Conservation (phyloP, 805 yeast genomes). For the Yarrowia sp. region DNA sequence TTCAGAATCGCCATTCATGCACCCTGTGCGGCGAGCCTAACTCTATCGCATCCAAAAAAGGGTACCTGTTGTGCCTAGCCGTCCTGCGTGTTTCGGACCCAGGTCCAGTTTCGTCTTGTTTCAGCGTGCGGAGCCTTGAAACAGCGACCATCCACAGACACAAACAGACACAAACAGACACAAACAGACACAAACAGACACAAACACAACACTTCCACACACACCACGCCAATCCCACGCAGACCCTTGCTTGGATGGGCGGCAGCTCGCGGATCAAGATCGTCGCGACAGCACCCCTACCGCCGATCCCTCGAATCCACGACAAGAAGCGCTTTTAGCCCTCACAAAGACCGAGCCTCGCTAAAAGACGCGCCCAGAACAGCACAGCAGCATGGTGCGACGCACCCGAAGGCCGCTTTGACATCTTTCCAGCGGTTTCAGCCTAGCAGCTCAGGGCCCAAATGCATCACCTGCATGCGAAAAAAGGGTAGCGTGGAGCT, state of each 20-base stretch:
- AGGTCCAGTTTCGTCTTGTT: too few species aligned
- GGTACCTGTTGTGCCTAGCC: not conserved
- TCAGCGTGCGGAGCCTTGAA: too few species aligned
- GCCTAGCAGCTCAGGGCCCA: conserved; percentile 11
- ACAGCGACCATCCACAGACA: too few species aligned
- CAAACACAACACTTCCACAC: too few species aligned
- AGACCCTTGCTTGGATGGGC: conserved; percentile 24
- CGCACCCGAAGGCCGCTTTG: too few species aligned
- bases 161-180: too few species aligned
- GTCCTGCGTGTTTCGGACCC: not conserved
- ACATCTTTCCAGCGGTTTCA: conserved; percentile 4
- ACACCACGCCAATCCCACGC: not conserved
- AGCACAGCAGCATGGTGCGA: too few species aligned
- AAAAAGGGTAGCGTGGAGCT: too few species aligned
- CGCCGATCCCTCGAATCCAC: not conserved
- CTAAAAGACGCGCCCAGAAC: not conserved
- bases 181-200: too few species aligned
- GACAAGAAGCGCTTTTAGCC: too few species aligned
- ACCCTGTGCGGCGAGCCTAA: not conserved
- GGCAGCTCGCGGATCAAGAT: conserved; percentile 25
- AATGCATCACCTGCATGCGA: conserved; percentile 5
- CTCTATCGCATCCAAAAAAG: not conserved
- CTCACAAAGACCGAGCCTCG: too few species aligned
- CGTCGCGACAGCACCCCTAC: not conserved
- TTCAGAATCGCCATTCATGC: too few species aligned